phyloP scores from a whole-genome alignment of 2,329 filamentous ascomycete species.

The Magnaporthales sp. region DNA sequence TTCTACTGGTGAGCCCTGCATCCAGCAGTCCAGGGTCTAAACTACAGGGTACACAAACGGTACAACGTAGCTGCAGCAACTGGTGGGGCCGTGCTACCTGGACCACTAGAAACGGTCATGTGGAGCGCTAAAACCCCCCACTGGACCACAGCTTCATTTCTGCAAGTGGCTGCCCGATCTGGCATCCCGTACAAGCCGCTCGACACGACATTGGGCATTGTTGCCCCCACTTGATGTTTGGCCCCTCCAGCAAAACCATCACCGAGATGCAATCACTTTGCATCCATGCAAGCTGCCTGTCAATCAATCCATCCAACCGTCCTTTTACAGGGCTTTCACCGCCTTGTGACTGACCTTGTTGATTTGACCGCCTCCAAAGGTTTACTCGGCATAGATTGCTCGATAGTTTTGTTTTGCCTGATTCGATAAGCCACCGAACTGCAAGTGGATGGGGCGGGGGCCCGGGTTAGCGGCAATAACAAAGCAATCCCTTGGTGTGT shows the following conservation, averaged over 20 bases:
- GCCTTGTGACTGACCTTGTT: not conserved
- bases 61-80: constrained; percentile 6
- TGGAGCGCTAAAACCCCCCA: not conserved
- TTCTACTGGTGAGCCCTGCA: not conserved
- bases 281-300: not conserved
- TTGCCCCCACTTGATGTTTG: too few species aligned
- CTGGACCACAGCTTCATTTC: not conserved
- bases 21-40: not conserved
- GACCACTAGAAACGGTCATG: constrained; percentile 1
- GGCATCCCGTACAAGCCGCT: not conserved
- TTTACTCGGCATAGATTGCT: not conserved
- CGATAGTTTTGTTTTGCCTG: not conserved
- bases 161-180: constrained; percentile 1
- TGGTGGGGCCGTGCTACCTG: constrained; percentile 3
- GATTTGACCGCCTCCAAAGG: not conserved
- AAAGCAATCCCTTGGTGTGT: not conserved
- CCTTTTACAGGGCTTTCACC: not conserved
- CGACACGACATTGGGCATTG: too few species aligned
- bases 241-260: not conserved
- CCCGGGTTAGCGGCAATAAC: not conserved
- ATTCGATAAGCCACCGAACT: not conserved
- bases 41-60: not conserved
- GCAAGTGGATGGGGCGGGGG: not conserved
- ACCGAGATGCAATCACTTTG: not conserved
- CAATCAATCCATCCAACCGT: not conserved